These are phyloP conservation scores for Colletotrichum noveboracense DNA, from an alignment of 2,329 filamentous ascomycete genomes.

Conservation along the genomic window DNA sequence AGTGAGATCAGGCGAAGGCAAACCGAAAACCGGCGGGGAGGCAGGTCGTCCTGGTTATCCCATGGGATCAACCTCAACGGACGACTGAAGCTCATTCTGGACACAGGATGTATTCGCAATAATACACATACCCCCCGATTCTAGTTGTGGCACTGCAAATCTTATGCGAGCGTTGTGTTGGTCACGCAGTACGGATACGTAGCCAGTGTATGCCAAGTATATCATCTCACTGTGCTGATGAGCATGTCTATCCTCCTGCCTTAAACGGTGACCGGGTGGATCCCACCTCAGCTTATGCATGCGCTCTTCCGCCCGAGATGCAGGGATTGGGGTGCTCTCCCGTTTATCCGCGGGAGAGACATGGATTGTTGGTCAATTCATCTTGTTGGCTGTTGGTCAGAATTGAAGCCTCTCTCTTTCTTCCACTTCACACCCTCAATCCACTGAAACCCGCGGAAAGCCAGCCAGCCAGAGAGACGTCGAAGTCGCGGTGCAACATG, in stretches of 20 bases:
- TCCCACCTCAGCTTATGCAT: neutral
- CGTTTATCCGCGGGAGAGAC: neutral
- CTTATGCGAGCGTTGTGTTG: neutral
- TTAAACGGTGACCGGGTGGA: neutral
- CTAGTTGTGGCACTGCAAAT: neutral
- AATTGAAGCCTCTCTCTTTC: neutral
- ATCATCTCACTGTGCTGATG: neutral
- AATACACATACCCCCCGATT: neutral
- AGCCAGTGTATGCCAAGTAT: neutral
- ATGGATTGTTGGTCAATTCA: neutral
- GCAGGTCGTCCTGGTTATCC: too few species aligned
- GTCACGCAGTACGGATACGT: too few species aligned
- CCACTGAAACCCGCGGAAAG: neutral
- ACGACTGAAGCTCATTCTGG: neutral
- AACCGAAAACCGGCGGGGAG: too few species aligned
- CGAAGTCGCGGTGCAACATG: neutral
- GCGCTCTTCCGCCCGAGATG: neutral
- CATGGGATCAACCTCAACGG: neutral
- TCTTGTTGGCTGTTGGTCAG: neutral
- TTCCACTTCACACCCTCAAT: neutral
- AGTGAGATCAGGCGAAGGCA: too few species aligned
- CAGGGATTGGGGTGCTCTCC: neutral
- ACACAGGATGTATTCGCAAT: neutral
- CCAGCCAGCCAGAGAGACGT: neutral
- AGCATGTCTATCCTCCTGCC: neutral